Conservation (phyloP, 2,329 filamentous ascomycete genomes). For the Sarocladium oryzae region DNA sequence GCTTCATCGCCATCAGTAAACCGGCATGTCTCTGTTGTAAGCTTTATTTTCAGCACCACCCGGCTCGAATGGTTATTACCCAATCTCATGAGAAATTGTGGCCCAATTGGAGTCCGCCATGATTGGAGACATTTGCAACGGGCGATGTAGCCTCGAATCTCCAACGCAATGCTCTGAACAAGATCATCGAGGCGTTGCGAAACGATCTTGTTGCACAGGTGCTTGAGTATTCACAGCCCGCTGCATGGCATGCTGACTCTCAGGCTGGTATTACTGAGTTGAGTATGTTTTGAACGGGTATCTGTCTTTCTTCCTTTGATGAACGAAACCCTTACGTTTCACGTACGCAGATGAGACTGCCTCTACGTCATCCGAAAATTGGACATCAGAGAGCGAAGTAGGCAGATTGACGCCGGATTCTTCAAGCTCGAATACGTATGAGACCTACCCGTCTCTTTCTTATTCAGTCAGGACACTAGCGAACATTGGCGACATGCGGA, state of each 20-base stretch:
- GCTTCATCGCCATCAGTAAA: constrained; percentile 45
- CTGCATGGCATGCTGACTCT: constrained; percentile 4
- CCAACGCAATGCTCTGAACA: neutral
- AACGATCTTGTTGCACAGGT: neutral
- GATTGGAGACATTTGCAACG: neutral
- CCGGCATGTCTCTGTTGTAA: constrained; percentile 43
- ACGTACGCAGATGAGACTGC: neutral
- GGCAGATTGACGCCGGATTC: neutral
- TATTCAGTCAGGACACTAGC: neutral
- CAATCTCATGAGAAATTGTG: constrained; percentile 32
- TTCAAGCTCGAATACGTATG: too few relatives aligned
- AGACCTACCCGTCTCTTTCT: neutral
- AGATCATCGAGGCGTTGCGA: constrained; percentile 4
- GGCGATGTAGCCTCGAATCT: neutral
- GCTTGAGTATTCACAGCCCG: neutral
- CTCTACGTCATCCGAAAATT: neutral
- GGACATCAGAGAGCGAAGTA: neutral
- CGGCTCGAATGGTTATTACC: constrained; percentile 22
- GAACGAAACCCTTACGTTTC: too few relatives aligned
- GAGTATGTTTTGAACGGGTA: neutral
- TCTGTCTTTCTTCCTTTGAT: too few relatives aligned
- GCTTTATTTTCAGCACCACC: constrained; percentile 36
- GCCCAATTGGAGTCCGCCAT: constrained; percentile 2
- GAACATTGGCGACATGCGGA: neutral
- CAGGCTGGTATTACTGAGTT: neutral